Conservation (phyloP, 1,284 basidiomycete genomes). For the Malassezia slooffiae region DNA sequence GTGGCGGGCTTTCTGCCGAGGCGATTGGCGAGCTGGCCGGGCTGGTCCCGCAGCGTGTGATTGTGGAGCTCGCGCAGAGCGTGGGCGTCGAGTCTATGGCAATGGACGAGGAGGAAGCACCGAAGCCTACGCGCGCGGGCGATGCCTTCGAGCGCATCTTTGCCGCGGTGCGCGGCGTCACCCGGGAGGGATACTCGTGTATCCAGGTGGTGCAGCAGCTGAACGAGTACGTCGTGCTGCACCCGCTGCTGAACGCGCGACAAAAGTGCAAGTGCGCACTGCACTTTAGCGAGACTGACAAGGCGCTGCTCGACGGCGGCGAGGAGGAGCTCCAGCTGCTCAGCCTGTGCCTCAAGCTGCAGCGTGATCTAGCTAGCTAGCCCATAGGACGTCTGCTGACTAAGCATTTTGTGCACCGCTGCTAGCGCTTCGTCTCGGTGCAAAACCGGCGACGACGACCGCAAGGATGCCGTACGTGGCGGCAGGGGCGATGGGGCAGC, state of each 20-base stretch:
- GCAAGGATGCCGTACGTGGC: slow-evolving; percentile 14
- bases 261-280: slow-evolving; percentile 75
- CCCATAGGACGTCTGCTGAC: too few relatives aligned
- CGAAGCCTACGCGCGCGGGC: slow-evolving; percentile 1
- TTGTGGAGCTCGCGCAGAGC: slow-evolving; percentile 59
- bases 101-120: slow-evolving; percentile 47
- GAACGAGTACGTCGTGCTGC: slow-evolving; percentile 76
- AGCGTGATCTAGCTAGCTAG: too few relatives aligned
- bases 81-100: slow-evolving; percentile 61
- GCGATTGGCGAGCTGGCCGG: slow-evolving; percentile 92
- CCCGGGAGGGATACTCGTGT: slow-evolving; percentile 82
- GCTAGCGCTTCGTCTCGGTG: background rate
- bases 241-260: slow-evolving; percentile 66
- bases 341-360: slow-evolving; percentile 66
- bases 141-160: slow-evolving; percentile 62
- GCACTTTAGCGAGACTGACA: slow-evolving; percentile 86
- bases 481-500: too few relatives aligned
- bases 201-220: slow-evolving; percentile 73
- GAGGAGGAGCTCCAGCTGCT: slow-evolving; percentile 94
- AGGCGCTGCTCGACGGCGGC: slow-evolving; percentile 89
- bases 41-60: slow-evolving; percentile 68
- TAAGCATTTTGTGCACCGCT: background rate
- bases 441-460: too few relatives aligned
- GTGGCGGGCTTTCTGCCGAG: slow-evolving; percentile 19
- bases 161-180: slow-evolving; percentile 62